Evolutionary conservation across 495 filamentous ascomycete species (phyloP), one percentile per base, ranked within the genome.

Genomic region (Penicillium longicatenatum): DNA sequence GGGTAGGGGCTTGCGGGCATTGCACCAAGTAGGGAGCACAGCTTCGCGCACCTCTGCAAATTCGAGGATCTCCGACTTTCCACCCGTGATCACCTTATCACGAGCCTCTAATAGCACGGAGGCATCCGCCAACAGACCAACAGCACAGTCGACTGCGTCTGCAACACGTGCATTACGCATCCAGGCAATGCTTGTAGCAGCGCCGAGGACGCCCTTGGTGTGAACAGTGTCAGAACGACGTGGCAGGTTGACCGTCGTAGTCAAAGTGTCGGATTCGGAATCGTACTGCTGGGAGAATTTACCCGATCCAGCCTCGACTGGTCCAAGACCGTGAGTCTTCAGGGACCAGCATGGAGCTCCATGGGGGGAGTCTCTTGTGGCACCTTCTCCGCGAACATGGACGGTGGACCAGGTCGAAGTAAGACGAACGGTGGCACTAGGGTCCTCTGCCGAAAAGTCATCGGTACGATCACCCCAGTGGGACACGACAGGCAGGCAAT

Each of bases 381-480:
- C 14, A 6, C 54, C 54, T 30, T 57, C 54, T 21, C 54, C 54
- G 35, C 54, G 54, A 3, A 57, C 54, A 33, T 57, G 54, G 8
- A 57, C n/a, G 37, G 54, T 57, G 22, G 30, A 50, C 54, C 54
- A 57, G 11, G 54, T 57, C 0, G 54, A 57, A 44, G 47, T 44
- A 33, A 57, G 54, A 43, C 46, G 37, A 16, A 57, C 54, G 17
- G 46, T 57, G 17, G 54, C 54, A 51, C 9, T 26, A 17, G 54
- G 54, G 14, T 57, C 54, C 16, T 50, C 46, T 7, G 54, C 54
- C 2, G 54, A 50, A 26, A 16, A 35, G 14, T 57, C 54, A 12
- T 33, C 54, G 17, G 54, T 57, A 42, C 54, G 54, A 1, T 57
- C 54, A 31, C 54, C 54, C 54, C 54, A 57, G 17, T 57, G 54